Percentiles rank a stretch among this genome's conserved stretches.
These are phyloP conservation scores for Boletus sensibilis DNA, from an alignment of 768 basidiomycete genomes.

Conservation along the genomic window DNA sequence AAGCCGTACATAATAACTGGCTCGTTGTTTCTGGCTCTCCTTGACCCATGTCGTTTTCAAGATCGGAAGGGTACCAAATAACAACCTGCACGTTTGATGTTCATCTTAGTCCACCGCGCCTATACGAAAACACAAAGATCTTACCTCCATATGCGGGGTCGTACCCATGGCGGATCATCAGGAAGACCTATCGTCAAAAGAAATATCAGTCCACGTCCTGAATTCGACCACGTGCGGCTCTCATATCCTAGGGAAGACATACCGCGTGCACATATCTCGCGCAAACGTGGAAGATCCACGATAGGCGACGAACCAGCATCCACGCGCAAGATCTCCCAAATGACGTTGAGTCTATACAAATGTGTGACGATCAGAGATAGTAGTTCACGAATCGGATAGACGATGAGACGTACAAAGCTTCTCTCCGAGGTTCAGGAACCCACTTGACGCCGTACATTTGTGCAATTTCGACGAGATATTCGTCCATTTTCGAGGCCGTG, in stretches of 20 bases:
- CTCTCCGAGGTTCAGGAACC: constrained; percentile 57
- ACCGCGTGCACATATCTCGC: constrained; percentile 63
- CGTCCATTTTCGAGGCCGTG: constrained; percentile 54
- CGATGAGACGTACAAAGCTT: constrained; percentile 53
- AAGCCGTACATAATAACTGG: constrained; percentile 68
- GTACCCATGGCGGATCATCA: constrained; percentile 70
- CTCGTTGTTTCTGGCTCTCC: constrained; percentile 59
- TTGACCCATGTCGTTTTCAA: constrained; percentile 58
- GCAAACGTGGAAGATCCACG: constrained; percentile 57
- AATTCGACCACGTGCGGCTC: background rate
- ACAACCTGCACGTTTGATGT: constrained; percentile 40
- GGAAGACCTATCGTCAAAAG: constrained; percentile 54
- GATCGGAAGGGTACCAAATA: constrained; percentile 60
- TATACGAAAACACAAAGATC: constrained; percentile 16
- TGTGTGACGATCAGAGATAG: background rate
- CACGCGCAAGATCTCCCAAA: constrained; percentile 61
- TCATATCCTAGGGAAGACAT: constrained; percentile 18
- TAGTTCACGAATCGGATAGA: background rate
- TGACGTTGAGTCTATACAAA: constrained; percentile 43
- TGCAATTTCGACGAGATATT: constrained; percentile 54
- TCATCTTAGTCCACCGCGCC: constrained; percentile 1
- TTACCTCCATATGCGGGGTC: constrained; percentile 78
- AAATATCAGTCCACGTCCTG: background rate
- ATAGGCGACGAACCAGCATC: constrained; percentile 41
- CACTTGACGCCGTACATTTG: constrained; percentile 54